Percentiles rank a stretch among this genome's conserved stretches.
Conservation (phyloP, 495 filamentous ascomycete genomes). For the Aspergillus sparsus region DNA sequence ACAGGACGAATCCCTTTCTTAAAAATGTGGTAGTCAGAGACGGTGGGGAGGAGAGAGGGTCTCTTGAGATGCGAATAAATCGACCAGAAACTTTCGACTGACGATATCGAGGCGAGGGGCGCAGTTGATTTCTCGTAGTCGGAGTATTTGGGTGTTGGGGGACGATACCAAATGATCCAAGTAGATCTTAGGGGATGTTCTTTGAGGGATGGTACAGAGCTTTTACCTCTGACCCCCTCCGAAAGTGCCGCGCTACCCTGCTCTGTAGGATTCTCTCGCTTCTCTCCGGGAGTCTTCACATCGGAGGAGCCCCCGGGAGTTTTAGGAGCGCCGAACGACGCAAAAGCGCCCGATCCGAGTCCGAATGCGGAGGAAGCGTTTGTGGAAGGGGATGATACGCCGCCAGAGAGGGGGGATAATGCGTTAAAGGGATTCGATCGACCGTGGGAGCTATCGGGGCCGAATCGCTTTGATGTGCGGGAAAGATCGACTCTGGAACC, state of each 20-base stretch:
- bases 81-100: conserved; percentile 90
- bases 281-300: conserved; percentile 67
- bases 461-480: conserved; percentile 73
- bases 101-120: conserved; percentile 75
- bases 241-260: conserved; percentile 60
- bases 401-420: conserved; percentile 67
- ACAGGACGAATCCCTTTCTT: conserved; percentile 95
- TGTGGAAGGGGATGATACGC: conserved; percentile 80
- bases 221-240: conserved; percentile 49
- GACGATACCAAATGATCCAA: conserved; percentile 97
- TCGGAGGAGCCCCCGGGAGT: conserved; percentile 81
- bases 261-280: conserved; percentile 56
- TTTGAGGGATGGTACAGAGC: conserved; percentile 39
- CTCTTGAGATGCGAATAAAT: conserved; percentile 89
- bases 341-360: conserved; percentile 92
- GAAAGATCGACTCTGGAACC: conserved; percentile 62
- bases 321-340: conserved; percentile 93
- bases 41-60: conserved; percentile 82
- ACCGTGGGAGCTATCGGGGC: conserved; percentile 74
- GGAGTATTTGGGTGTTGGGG: conserved; percentile 92
- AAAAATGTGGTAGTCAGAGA: conserved; percentile 98
- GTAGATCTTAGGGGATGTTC: conserved; percentile 74
- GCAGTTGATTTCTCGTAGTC: conserved; percentile 98
- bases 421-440: conserved; percentile 86
- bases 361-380: conserved; percentile 92